phyloP scores from a whole-genome alignment of 2,329 filamentous ascomycete genomes.

The Cladosporium velox region DNA sequence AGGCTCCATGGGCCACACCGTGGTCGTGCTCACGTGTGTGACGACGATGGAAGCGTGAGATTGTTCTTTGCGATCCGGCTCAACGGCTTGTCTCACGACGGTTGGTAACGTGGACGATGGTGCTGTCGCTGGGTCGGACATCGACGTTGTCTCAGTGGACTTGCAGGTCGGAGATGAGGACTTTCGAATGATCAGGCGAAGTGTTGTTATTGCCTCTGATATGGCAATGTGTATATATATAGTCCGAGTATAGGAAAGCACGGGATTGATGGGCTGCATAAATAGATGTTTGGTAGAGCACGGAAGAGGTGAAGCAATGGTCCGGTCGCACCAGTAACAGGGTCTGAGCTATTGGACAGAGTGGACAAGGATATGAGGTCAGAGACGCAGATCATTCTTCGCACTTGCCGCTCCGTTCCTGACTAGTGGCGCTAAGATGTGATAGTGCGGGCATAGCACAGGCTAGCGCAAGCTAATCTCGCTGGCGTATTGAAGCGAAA shows the following conservation, averaged over 20 bases:
- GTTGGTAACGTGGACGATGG: constrained; percentile 4
- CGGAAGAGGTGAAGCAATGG: not conserved
- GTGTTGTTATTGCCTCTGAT: no score
- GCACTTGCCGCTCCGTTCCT: not conserved
- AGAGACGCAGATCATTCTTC: constrained; percentile 11
- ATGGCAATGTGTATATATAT: not conserved
- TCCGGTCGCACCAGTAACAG: constrained; percentile 2
- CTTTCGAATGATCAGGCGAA: not conserved
- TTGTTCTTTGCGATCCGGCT: not conserved
- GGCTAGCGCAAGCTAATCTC: not conserved
- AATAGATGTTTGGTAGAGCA: not conserved
- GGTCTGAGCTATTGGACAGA: not conserved
- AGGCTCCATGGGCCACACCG: not conserved
- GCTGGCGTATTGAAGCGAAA: constrained; percentile 10
- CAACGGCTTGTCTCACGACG: constrained; percentile 6
- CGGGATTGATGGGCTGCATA: not conserved
- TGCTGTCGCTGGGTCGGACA: not conserved
- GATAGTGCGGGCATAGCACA: not conserved
- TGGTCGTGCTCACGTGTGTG: not conserved
- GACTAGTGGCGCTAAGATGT: constrained; percentile 4
- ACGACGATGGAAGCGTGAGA: constrained; percentile 10
- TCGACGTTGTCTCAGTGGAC: not conserved
- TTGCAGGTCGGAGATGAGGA: not conserved
- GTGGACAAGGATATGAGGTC: not conserved
- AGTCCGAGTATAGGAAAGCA: not conserved